Conservation (phyloP, 768 basidiomycete species). For the Rhodosporidiobolus sp. region DNA sequence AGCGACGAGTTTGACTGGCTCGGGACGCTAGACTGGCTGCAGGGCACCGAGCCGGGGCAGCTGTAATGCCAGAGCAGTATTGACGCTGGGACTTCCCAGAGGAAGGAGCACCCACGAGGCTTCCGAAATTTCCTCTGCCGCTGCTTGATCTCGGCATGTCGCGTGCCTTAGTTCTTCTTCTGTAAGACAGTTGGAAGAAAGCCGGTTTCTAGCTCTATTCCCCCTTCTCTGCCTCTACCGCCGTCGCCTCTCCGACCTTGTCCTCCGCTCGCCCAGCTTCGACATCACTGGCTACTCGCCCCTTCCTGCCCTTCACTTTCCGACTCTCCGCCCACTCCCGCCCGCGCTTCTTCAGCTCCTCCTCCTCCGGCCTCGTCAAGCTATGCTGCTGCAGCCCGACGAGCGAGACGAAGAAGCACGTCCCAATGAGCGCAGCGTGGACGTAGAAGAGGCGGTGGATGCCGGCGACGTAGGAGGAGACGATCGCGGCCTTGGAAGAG, state of each 20-base stretch:
- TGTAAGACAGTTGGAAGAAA: too few relatives aligned
- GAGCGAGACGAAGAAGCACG: conserved; percentile 55
- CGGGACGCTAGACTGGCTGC: neutral
- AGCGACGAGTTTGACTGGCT: neutral
- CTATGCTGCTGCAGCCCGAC: conserved; percentile 13
- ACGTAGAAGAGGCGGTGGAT: conserved; percentile 63
- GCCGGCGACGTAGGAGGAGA: conserved; percentile 60
- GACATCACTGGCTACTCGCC: too few relatives aligned
- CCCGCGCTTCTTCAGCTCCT: conserved; percentile 28
- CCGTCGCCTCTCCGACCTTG: too few relatives aligned
- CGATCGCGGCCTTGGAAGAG: conserved; percentile 52
- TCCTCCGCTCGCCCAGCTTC: too few relatives aligned
- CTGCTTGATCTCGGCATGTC: too few relatives aligned
- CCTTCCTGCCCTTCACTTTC: conserved; percentile 17
- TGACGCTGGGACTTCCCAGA: too few relatives aligned
- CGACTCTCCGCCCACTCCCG: conserved; percentile 16
- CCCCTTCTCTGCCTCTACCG: too few relatives aligned
- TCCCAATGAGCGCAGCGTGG: conserved; percentile 58
- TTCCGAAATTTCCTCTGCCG: too few relatives aligned
- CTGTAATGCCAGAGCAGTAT: neutral
- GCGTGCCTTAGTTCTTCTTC: too few relatives aligned
- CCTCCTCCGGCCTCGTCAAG: conserved; percentile 29
- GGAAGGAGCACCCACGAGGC: too few relatives aligned
- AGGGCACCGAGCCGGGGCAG: neutral
- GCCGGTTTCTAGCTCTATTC: too few relatives aligned